Percentiles rank a stretch among this genome's conserved stretches.
phyloP scores from a whole-genome alignment of 495 filamentous ascomycete genomes.

The Aspergillus heteromorphus region DNA sequence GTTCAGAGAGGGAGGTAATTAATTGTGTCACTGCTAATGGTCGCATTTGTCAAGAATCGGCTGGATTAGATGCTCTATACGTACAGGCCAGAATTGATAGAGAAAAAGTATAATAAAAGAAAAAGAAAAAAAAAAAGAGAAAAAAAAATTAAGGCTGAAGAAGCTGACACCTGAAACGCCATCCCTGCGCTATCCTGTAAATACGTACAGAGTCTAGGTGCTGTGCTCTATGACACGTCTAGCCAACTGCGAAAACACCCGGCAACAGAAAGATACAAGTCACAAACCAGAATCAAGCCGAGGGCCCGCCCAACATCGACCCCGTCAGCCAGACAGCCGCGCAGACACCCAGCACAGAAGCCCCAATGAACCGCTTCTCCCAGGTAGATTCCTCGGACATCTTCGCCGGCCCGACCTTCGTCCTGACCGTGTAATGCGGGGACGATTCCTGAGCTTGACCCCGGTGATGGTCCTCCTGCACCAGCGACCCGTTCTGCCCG shows the following conservation, averaged over 20 bases:
- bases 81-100: not conserved
- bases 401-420: conserved; percentile 51
- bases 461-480: conserved; percentile 18
- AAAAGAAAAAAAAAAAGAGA: not conserved
- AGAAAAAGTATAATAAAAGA: not conserved
- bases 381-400: conserved; percentile 62
- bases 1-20: no score
- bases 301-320: conserved; percentile 37
- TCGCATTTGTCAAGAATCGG: not conserved
- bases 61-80: not conserved
- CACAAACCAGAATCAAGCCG: conserved; percentile 12
- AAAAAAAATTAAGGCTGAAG: not conserved
- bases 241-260: not conserved
- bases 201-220: not conserved
- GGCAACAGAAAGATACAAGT: not conserved
- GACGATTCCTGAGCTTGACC: conserved; percentile 16
- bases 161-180: not conserved
- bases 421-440: conserved; percentile 23
- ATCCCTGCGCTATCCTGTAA: not conserved
- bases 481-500: conserved; percentile 29
- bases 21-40: no score
- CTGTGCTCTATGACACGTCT: not conserved
- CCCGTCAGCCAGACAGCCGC: conserved; percentile 62
- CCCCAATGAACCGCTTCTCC: conserved; percentile 63
- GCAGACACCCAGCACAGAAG: conserved; percentile 59